These are phyloP conservation scores for Mycena vitilis DNA, from an alignment of 768 basidiomycete species.

Conservation along the genomic window DNA sequence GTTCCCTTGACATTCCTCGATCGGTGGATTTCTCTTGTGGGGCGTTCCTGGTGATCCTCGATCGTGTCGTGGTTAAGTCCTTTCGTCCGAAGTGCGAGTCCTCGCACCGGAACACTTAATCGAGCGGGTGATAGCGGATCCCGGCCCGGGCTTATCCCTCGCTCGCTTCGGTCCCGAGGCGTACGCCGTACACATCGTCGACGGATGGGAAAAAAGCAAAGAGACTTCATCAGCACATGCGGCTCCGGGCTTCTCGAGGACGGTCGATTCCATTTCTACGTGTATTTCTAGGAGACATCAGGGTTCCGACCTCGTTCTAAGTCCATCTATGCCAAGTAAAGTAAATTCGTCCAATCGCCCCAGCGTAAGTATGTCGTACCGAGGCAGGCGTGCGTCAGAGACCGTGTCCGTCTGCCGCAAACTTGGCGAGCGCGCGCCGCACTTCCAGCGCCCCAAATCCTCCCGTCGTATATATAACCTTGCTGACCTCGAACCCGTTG, in stretches of 20 bases:
- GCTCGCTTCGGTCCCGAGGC: conserved; percentile 47
- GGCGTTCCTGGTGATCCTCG: conserved; percentile 2
- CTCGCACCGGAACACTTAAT: no score
- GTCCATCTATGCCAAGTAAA: conserved; percentile 5
- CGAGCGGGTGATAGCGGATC: no score
- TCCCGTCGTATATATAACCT: conserved; percentile 62
- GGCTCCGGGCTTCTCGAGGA: conserved; percentile 22
- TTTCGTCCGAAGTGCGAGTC: no score
- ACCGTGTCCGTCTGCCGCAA: conserved; percentile 22
- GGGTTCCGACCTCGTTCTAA: conserved; percentile 7
- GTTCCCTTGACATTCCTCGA: conserved; percentile 7
- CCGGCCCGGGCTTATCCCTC: conserved; percentile 6
- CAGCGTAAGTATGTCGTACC: neutral
- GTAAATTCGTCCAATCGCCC: neutral
- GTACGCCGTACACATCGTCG: no score
- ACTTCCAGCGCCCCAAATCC: conserved; percentile 24
- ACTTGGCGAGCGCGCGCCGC: conserved; percentile 22
- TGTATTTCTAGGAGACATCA: conserved; percentile 14
- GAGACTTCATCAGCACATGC: no score
- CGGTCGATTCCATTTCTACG: conserved; percentile 25
- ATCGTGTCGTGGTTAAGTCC: neutral
- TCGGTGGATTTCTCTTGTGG: no score
- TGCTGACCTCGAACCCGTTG: conserved; percentile 89
- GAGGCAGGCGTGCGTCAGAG: neutral
- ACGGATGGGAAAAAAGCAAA: no score